Conservation (phyloP, 768 basidiomycete genomes). For the Mycena maculata region DNA sequence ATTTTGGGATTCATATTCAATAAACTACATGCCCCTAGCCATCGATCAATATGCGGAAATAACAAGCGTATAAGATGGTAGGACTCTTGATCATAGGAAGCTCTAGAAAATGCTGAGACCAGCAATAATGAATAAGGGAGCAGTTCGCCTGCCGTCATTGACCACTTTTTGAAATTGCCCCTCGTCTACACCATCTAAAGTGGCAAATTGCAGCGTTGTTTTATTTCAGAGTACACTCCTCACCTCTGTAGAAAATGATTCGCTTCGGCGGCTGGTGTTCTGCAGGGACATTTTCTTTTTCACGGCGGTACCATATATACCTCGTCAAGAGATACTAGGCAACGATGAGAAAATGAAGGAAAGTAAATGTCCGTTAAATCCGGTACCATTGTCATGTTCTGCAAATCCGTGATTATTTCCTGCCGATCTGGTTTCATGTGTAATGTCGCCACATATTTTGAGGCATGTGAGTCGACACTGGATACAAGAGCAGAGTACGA, state of each 20-base stretch:
- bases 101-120: slow-evolving; percentile 54
- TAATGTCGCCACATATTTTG: slow-evolving; percentile 76
- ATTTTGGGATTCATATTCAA: slow-evolving; percentile 72
- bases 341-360: slow-evolving; percentile 54
- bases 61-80: slow-evolving; percentile 38
- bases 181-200: slow-evolving; percentile 64
- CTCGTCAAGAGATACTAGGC: slow-evolving; percentile 59
- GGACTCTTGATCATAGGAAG: slow-evolving; percentile 70
- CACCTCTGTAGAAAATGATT: slow-evolving; percentile 82
- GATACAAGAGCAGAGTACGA: slow-evolving; percentile 84
- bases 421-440: slow-evolving; percentile 67
- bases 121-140: no score
- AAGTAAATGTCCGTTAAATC: no score
- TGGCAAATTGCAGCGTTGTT: slow-evolving; percentile 19
- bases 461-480: slow-evolving; percentile 77
- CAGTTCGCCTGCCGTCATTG: slow-evolving; percentile 57
- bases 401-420: slow-evolving; percentile 82
- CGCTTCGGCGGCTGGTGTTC: slow-evolving; percentile 61
- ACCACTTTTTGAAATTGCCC: slow-evolving; percentile 65
- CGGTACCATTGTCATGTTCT: slow-evolving; percentile 65
- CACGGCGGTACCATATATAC: slow-evolving; percentile 66
- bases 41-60: slow-evolving; percentile 33
- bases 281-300: slow-evolving; percentile 60
- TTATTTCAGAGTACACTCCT: slow-evolving; percentile 2
- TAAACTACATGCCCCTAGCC: slow-evolving; percentile 69